phyloP scores from a whole-genome alignment of 768 basidiomycete species.

The Lactarius akahatsu region DNA sequence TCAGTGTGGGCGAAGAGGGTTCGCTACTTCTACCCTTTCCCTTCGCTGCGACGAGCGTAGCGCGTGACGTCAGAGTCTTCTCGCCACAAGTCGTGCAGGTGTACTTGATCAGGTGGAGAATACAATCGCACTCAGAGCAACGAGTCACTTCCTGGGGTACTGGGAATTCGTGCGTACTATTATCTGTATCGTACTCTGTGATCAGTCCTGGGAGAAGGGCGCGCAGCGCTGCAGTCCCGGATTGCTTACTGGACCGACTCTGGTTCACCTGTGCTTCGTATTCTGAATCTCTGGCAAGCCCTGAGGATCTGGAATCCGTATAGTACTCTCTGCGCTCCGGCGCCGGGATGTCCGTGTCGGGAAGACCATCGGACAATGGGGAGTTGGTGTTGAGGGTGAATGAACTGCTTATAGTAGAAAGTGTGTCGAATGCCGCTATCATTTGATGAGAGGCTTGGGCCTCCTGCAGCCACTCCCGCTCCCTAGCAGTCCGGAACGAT shows the following conservation, averaged over 20 bases:
- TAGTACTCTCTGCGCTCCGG: slow-evolving; percentile 18
- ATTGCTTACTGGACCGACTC: slow-evolving; percentile 10
- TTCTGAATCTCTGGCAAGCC: slow-evolving; percentile 12
- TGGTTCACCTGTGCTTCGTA: slow-evolving; percentile 10
- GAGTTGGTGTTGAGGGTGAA: slow-evolving; percentile 25
- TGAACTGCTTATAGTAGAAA: slow-evolving; percentile 17
- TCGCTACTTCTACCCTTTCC: slow-evolving; percentile 49
- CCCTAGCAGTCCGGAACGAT: not conserved
- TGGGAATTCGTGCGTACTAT: slow-evolving; percentile 47
- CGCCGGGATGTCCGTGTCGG: not conserved
- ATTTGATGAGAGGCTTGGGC: not conserved
- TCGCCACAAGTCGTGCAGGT: slow-evolving; percentile 88
- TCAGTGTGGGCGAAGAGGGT: slow-evolving; percentile 33
- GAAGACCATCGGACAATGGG: slow-evolving; percentile 13
- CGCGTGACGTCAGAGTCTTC: slow-evolving; percentile 47
- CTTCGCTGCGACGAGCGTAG: slow-evolving; percentile 37
- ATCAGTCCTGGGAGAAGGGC: slow-evolving; percentile 4
- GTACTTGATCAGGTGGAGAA: slow-evolving; percentile 80
- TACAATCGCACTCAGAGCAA: slow-evolving; percentile 77
- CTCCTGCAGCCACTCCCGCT: slow-evolving; percentile 15
- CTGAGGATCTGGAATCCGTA: slow-evolving; percentile 5
- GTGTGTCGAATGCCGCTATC: not conserved
- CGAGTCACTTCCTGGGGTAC: slow-evolving; percentile 65
- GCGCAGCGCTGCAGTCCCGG: not conserved
- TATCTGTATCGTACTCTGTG: slow-evolving; percentile 29